phyloP scores from a whole-genome alignment of 495 filamentous ascomycete species.

The Penicillium coprophilum region DNA sequence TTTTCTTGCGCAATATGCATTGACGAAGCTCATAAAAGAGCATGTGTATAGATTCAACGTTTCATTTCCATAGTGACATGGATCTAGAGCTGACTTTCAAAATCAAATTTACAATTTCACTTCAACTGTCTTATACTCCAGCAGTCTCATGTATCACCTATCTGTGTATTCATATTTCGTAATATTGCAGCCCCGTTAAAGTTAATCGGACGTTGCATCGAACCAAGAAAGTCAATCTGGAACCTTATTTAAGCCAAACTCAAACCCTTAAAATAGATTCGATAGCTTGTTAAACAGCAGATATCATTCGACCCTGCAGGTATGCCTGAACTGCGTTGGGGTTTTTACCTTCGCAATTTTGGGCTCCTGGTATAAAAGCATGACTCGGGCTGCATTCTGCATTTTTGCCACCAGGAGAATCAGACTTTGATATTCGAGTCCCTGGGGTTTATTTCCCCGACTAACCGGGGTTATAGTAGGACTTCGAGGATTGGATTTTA shows the following conservation, averaged over 20 bases:
- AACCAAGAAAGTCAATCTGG: background rate
- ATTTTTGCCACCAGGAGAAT: background rate
- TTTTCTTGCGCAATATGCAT: background rate
- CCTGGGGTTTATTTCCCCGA: background rate
- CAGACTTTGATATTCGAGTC: constrained; percentile 7
- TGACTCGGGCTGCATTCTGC: constrained; percentile 5
- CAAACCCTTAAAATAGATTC: background rate
- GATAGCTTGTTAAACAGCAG: background rate
- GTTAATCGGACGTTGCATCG: background rate
- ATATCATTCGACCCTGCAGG: background rate
- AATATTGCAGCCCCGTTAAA: background rate
- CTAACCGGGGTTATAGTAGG: background rate
- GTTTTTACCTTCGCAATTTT: background rate
- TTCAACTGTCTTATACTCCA: background rate
- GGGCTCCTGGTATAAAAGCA: background rate
- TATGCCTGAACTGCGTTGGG: background rate
- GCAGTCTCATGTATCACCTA: background rate
- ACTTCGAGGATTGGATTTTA: background rate
- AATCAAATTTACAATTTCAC: background rate
- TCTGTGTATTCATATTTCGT: background rate
- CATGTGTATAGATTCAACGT: background rate
- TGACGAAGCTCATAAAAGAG: background rate
- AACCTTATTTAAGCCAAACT: background rate
- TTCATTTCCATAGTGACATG: background rate
- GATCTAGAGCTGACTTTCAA: background rate